These are phyloP conservation scores for Fusarium scirpi DNA, from an alignment of 2,329 filamentous ascomycete species.

Conservation along the genomic window DNA sequence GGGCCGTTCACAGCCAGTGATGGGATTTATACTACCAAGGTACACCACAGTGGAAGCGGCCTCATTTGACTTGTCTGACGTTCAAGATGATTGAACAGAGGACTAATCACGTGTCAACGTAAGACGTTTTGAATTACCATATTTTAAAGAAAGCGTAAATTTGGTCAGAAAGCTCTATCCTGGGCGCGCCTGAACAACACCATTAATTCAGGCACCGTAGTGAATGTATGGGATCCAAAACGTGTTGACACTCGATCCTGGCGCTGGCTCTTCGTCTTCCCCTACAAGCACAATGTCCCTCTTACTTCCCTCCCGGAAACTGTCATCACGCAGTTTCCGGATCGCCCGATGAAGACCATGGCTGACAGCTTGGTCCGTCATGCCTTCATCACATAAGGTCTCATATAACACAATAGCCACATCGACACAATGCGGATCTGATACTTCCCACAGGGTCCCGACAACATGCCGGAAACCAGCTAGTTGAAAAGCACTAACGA, in stretches of 20 bases:
- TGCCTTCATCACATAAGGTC: neutral
- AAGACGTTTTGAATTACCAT: too few relatives aligned
- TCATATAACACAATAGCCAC: accelerated
- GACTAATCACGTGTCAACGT: too few relatives aligned
- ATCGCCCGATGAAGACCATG: neutral
- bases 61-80: too few relatives aligned
- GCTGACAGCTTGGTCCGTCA: neutral
- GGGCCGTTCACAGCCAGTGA: too few relatives aligned
- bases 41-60: too few relatives aligned
- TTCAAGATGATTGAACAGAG: too few relatives aligned
- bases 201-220: accelerated
- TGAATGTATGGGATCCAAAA: neutral
- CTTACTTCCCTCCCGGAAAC: accelerated
- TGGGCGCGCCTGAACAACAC: accelerated
- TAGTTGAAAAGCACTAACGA: neutral
- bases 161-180: accelerated
- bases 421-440: accelerated
- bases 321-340: accelerated
- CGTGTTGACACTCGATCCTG: accelerated
- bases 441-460: accelerated
- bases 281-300: accelerated
- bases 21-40: too few relatives aligned
- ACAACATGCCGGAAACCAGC: neutral
- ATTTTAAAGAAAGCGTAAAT: too few relatives aligned
- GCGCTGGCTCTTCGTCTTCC: accelerated